These are phyloP conservation scores for Vitis hybrid DNA, from an alignment of 177 flowering plant genomes.

Conservation along the genomic window DNA sequence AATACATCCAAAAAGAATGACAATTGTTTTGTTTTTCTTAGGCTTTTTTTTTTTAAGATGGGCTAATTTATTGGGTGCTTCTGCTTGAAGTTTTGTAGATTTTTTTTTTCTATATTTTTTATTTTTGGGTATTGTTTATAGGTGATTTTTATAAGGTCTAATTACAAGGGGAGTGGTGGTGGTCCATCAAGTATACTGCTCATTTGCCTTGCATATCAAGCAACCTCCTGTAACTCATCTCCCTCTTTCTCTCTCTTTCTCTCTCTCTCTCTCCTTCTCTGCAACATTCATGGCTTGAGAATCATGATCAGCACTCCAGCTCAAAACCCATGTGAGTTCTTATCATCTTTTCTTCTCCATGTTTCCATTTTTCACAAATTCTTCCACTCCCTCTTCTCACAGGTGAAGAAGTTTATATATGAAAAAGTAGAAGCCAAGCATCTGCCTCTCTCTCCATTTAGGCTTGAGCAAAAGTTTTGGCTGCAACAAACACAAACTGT, in stretches of 20 bases:
- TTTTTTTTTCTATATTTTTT: not conserved
- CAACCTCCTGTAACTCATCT: conserved; percentile 43
- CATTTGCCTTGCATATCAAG: conserved; percentile 91
- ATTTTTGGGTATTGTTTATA: conserved; percentile 2
- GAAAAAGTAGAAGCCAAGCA: too few species aligned
- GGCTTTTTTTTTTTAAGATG: not conserved
- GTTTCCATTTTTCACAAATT: not conserved
- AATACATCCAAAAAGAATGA: not conserved
- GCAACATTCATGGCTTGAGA: conserved; percentile 69
- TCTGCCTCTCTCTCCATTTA: conserved; percentile 10
- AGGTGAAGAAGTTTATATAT: too few species aligned
- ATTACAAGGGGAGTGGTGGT: conserved; percentile 46
- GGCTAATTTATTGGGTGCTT: conserved; percentile 27
- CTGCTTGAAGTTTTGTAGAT: conserved; percentile 24
- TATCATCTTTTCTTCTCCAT: conserved; percentile 23
- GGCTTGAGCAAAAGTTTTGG: too few species aligned
- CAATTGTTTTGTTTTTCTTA: not conserved
- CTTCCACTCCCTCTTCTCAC: not conserved
- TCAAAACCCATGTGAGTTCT: conserved; percentile 78
- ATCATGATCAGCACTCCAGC: conserved; percentile 79
- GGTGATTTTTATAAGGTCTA: conserved; percentile 6
- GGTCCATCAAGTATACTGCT: conserved; percentile 80
- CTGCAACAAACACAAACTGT: too few species aligned
- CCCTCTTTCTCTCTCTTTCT: conserved; percentile 23
- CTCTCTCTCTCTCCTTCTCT: conserved; percentile 34